Percentiles rank a stretch among this genome's conserved stretches.
These are phyloP conservation scores for Neurospora africana DNA, from an alignment of 495 filamentous ascomycete genomes.

Conservation along the genomic window DNA sequence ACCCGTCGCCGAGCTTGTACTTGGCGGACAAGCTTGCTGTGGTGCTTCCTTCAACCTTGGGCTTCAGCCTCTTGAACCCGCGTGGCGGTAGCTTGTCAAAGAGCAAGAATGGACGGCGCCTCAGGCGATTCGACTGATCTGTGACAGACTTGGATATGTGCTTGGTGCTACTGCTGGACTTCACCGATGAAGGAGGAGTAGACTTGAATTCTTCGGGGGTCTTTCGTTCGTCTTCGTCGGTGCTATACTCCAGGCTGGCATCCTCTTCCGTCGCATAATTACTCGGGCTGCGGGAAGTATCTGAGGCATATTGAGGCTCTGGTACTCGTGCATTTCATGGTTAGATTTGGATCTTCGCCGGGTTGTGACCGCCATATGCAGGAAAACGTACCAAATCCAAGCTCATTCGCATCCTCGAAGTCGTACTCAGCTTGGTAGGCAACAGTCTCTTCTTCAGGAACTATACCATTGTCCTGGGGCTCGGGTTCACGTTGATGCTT, in stretches of 20 bases:
- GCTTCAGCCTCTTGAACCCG: conserved; percentile 11
- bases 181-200: not conserved
- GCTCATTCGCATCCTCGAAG: not conserved
- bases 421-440: not conserved
- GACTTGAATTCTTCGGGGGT: not conserved
- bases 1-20: conserved; percentile 12
- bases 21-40: not conserved
- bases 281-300: not conserved
- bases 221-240: not conserved
- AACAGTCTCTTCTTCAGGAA: not conserved
- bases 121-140: conserved; percentile 1
- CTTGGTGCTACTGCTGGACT: not conserved
- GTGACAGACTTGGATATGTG: not conserved
- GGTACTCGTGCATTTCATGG: not conserved
- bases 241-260: not conserved
- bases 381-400: not conserved
- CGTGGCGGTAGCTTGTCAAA: conserved; percentile 9
- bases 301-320: not conserved
- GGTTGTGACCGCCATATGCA: not conserved
- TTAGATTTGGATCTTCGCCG: not conserved
- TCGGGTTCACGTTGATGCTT: not conserved
- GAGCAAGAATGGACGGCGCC: conserved; percentile 12
- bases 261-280: not conserved
- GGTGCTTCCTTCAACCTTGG: not conserved
- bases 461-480: not conserved